phyloP scores from a whole-genome alignment of 176 grass and related monocot species.

The Panicum miliaceum region DNA sequence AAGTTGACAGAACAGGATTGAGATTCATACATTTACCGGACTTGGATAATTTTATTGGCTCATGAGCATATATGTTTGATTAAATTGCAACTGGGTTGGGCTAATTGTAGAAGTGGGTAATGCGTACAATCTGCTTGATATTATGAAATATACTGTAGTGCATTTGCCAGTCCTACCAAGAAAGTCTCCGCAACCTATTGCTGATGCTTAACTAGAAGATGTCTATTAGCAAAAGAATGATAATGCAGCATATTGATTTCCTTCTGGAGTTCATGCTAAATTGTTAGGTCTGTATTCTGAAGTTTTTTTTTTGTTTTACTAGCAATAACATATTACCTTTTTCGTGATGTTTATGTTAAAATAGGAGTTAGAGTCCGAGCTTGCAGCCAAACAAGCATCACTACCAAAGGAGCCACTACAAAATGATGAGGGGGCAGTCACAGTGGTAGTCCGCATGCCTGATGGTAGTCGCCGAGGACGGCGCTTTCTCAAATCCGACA shows the following conservation, averaged over 20 bases:
- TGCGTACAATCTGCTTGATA: neutral
- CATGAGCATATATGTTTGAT: constrained; percentile 4
- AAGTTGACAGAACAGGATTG: neutral
- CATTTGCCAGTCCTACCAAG: neutral
- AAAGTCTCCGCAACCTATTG: neutral
- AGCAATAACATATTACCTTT: neutral
- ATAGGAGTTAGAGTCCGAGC: constrained; percentile 84
- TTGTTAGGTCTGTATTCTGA: constrained; percentile 28
- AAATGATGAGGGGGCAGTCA: constrained; percentile 82
- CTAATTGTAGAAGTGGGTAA: neutral
- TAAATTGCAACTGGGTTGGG: neutral
- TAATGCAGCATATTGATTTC: constrained; percentile 17
- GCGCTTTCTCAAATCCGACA: constrained; percentile 86
- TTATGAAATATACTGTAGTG: constrained; percentile 19
- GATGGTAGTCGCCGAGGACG: constrained; percentile 79
- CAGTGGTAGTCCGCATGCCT: constrained; percentile 88
- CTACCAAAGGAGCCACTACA: constrained; percentile 77
- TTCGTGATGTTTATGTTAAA: constrained; percentile 11
- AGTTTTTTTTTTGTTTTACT: constrained; percentile 8
- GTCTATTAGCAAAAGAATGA: constrained; percentile 17
- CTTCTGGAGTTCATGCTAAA: constrained; percentile 4
- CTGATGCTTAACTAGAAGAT: neutral
- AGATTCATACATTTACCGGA: neutral
- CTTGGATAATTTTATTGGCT: constrained; percentile 6
- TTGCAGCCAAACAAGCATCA: constrained; percentile 78